phyloP scores from a whole-genome alignment of 257 asterid genomes.

The Solanum chilense region DNA sequence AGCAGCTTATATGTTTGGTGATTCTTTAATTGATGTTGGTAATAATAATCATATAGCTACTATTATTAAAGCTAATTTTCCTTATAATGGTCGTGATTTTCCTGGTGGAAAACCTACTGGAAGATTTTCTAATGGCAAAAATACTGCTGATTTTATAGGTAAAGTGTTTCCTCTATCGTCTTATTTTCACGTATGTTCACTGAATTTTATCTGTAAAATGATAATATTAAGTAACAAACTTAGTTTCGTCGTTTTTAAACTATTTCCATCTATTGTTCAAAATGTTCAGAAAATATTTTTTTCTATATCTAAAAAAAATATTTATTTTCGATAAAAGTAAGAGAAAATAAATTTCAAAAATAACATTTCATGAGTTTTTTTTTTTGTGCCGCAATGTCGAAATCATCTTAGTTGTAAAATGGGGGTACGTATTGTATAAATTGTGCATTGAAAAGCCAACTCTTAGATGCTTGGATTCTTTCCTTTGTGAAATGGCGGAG shows the following conservation, averaged over 20 bases:
- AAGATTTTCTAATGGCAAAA: conserved; percentile 77
- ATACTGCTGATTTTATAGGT: conserved; percentile 76
- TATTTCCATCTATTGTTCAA: not conserved
- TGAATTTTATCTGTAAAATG: no score
- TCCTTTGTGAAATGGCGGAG: no score
- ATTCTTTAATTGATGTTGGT: conserved; percentile 75
- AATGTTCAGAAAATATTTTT: not conserved
- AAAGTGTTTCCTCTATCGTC: not conserved
- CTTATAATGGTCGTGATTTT: conserved; percentile 59
- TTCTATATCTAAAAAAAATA: no score
- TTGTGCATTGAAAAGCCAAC: not conserved
- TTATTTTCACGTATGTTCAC: not conserved
- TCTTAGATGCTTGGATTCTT: not conserved
- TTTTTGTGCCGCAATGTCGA: not conserved
- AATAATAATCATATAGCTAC: conserved; percentile 52
- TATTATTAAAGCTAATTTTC: conserved; percentile 45
- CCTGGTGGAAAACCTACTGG: conserved; percentile 52
- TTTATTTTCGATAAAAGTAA: no score
- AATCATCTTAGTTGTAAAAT: not conserved
- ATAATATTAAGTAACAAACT: not conserved
- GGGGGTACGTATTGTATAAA: not conserved
- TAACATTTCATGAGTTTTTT: not conserved
- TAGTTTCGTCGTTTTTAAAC: not conserved
- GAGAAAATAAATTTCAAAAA: no score
- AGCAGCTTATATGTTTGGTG: conserved; percentile 64